Evolutionary conservation across 1,284 basidiomycete species (phyloP).

Genomic region (Ustilago esculenta): DNA sequence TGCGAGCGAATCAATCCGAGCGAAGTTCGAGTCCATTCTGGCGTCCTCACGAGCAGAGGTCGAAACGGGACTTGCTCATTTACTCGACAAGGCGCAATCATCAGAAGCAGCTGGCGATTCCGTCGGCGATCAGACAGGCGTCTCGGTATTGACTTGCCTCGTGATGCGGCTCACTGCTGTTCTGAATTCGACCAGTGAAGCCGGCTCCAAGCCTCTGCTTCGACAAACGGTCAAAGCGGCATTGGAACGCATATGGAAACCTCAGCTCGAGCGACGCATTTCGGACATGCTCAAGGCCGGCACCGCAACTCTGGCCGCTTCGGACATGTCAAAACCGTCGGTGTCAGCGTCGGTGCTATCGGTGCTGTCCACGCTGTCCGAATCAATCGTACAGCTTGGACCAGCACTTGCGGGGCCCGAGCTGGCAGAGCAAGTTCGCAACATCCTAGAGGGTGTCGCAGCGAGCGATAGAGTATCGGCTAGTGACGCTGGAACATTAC

Average conservation of each 20-base stretch:
- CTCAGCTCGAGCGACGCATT: conserved; percentile 20
- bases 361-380: conserved; percentile 19
- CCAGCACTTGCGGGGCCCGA: conserved; percentile 24
- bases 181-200: not conserved
- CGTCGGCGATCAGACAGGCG: not conserved
- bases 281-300: not conserved
- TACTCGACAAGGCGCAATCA: conserved; percentile 13
- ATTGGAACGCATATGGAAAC: conserved; percentile 27
- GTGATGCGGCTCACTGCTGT: conserved; percentile 26
- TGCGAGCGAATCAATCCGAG: conserved; percentile 12
- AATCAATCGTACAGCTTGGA: conserved; percentile 31
- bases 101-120: not conserved
- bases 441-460: conserved; percentile 5
- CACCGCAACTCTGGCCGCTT: not conserved
- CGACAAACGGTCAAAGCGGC: conserved; percentile 18
- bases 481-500: conserved; percentile 9
- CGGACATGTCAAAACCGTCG: not conserved
- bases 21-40: conserved; percentile 18
- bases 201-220: not conserved
- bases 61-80: conserved; percentile 7
- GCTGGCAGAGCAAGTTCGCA: conserved; percentile 18
- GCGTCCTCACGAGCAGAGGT: conserved; percentile 13
- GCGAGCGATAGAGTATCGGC: not conserved
- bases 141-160: conserved; percentile 4
- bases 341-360: conserved; percentile 15